These are phyloP conservation scores for Theileria sp. DNA, from an alignment of 169 alveolate genomes.

Conservation along the genomic window DNA sequence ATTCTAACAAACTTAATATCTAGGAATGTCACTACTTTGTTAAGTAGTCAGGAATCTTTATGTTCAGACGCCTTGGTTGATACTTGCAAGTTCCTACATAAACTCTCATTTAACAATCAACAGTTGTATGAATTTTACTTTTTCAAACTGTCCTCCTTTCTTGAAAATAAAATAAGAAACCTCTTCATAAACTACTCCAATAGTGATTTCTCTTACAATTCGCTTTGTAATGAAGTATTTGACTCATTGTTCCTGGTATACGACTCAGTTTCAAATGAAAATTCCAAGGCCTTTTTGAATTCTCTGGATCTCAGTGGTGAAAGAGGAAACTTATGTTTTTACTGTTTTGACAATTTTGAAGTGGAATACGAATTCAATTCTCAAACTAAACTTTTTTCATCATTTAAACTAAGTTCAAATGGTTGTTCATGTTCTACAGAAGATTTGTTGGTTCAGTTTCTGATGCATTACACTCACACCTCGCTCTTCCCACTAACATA, in stretches of 20 bases:
- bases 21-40: not conserved
- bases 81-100: not conserved
- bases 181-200: slow-evolving; percentile 8
- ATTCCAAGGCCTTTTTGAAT: not conserved
- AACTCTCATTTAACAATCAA: not conserved
- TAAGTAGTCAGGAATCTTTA: not conserved
- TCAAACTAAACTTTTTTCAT: not conserved
- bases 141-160: not conserved
- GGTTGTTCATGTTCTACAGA: slow-evolving; percentile 32
- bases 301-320: not conserved
- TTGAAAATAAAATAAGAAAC: slow-evolving; percentile 8
- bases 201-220: not conserved
- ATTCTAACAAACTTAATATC: slow-evolving; percentile 4
- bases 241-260: not conserved
- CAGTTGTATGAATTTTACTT: not conserved
- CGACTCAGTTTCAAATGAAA: slow-evolving; percentile 9
- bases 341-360: slow-evolving; percentile 20
- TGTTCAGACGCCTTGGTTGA: not conserved
- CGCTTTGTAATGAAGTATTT: slow-evolving; percentile 9
- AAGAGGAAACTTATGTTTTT: slow-evolving; percentile 8
- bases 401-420: slow-evolving; percentile 1
- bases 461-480: slow-evolving; percentile 25
- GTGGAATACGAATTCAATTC: not conserved
- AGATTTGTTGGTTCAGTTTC: slow-evolving; percentile 24
- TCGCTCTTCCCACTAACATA: slow-evolving; percentile 32